Conservation (phyloP, 2,329 filamentous ascomycete genomes). For the Xylariomycetidae sp. region DNA sequence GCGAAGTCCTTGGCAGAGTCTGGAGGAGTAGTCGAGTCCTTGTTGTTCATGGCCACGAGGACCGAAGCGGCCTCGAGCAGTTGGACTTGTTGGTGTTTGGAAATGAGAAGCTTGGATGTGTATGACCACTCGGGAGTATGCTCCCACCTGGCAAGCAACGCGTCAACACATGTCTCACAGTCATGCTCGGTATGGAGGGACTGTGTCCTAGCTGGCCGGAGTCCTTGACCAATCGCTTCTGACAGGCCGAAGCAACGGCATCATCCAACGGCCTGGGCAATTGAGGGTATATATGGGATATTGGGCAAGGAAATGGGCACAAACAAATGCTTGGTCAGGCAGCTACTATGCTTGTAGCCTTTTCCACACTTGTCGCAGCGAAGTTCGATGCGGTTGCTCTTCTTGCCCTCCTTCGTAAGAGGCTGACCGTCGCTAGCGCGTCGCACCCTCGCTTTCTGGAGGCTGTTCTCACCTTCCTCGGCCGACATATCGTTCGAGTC, state of each 20-base stretch:
- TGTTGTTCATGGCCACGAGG: slow-evolving; percentile 78
- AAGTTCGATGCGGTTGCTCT: slow-evolving; percentile 77
- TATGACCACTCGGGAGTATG: slow-evolving; percentile 97
- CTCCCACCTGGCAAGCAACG: slow-evolving; percentile 76
- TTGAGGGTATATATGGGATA: slow-evolving; percentile 30
- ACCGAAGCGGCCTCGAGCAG: slow-evolving; percentile 96
- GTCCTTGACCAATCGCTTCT: slow-evolving; percentile 24
- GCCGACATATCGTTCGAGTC: slow-evolving; percentile 56
- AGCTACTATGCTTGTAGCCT: slow-evolving; percentile 99
- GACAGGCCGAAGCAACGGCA: slow-evolving; percentile 15
- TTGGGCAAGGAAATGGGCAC: slow-evolving; percentile 61
- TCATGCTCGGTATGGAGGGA: neutral
- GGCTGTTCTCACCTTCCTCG: slow-evolving; percentile 47
- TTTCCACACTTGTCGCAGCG: slow-evolving; percentile 98
- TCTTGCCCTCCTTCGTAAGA: slow-evolving; percentile 73
- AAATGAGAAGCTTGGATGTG: slow-evolving; percentile 96
- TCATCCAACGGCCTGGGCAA: slow-evolving; percentile 23
- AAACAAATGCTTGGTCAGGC: slow-evolving; percentile 99
- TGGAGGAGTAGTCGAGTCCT: slow-evolving; percentile 52
- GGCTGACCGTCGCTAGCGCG: slow-evolving; percentile 84
- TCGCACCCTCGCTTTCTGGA: slow-evolving; percentile 46
- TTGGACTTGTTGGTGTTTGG: slow-evolving; percentile 98
- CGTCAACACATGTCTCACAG: slow-evolving; percentile 28
- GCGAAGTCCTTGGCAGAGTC: slow-evolving; percentile 63
- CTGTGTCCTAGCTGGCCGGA: too few relatives aligned